Conservation (phyloP, 176 grass and related monocot species). For the Carex cristatella region DNA sequence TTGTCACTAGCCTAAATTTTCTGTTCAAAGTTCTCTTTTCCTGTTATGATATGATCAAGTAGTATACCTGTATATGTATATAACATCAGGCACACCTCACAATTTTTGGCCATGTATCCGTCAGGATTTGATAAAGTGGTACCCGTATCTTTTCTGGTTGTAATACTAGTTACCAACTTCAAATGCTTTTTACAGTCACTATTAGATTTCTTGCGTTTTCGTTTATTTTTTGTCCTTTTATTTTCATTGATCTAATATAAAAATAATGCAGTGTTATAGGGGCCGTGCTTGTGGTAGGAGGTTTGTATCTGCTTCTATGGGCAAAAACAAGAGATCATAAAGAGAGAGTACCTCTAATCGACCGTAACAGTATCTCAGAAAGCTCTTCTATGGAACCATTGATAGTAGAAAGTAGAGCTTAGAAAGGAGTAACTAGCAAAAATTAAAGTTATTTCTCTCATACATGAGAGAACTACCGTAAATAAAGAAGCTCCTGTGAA, state of each 20-base stretch:
- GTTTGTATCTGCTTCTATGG: slow-evolving; percentile 35
- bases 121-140: background rate
- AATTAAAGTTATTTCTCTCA: background rate
- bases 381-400: slow-evolving; percentile 8
- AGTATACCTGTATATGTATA: background rate
- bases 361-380: background rate
- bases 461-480: background rate
- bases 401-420: background rate
- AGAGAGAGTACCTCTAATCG: background rate
- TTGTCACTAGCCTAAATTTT: background rate
- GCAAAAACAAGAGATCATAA: slow-evolving; percentile 31
- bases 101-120: background rate
- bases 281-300: slow-evolving; percentile 1
- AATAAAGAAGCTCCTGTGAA: background rate
- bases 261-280: slow-evolving; percentile 18
- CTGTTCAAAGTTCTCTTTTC: background rate
- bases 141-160: background rate
- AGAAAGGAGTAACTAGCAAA: background rate
- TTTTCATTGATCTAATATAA: slow-evolving; percentile 3
- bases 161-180: background rate
- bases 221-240: background rate
- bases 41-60: background rate
- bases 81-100: background rate
- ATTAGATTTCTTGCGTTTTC: background rate
- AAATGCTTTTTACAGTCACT: background rate